Evolutionary conservation across 176 grass and related monocot genomes (phyloP), one percentile per base, ranked within the genome.

Genomic region (Miscanthus lutarioriparius): DNA sequence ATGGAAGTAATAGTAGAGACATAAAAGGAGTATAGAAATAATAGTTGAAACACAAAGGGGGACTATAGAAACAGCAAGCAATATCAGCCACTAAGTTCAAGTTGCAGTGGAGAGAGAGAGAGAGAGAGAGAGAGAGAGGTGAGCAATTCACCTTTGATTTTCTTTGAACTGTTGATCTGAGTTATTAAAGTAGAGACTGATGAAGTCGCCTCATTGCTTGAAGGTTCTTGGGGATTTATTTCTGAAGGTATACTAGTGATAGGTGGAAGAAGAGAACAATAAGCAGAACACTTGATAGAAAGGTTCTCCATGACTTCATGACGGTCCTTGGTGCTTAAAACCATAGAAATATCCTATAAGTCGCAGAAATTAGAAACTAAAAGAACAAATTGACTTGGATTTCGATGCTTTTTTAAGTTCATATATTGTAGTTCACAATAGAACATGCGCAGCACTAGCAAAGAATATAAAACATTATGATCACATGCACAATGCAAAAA

Each of bases 251-350:
- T 88, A 83, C 86, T 86, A 40, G 76, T 74, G 70, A 98, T 65
- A 30, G 67, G 5, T 85, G 96, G 93, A 83, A 98, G 85, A 85
- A 93, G 85, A 75, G 96, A 92, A 53, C 92, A 90, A 82, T 82
- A 86, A 79, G 87, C 87, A 25, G 93, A 98, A 84, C 93, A 95
- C 87, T 95, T 94, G 82, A 61, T 77, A 85, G 96, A 92, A 35
- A 95, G 86, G 78, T 79, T 91, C 66, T 92, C 63, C 93, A 98
- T 92, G 68, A 80, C 80, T 36, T 80, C 91, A 82, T 88, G 85
- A 92, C 92, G 93, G 69, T 95, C 96, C 87, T 88, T 85, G 62
- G 93, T 93, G 84, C 96, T 98, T 91, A 98, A 83, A 84, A 95
- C 79, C 83, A 95, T 89, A 38, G 96, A 98, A 85, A 98, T 82